Conservation (phyloP, 1,139 yeast genomes). For the Yamadazyma diospyri region DNA sequence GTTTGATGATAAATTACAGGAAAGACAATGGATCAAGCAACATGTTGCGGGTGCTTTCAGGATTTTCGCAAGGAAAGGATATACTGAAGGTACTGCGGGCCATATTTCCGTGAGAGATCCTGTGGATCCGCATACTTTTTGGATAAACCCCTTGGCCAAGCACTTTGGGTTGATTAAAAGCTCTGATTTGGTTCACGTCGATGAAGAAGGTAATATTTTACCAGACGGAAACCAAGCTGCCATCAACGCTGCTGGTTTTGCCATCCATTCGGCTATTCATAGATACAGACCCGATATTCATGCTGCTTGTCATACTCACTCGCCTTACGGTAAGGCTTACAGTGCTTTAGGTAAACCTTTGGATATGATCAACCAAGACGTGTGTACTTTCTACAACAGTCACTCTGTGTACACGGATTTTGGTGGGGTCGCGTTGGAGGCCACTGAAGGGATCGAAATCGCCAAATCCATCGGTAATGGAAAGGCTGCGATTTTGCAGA, state of each 20-base stretch:
- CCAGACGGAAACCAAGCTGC: conserved; percentile 63
- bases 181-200: conserved; percentile 73
- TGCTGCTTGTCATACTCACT: conserved; percentile 83
- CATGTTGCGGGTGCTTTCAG: conserved; percentile 86
- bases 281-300: conserved; percentile 73
- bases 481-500: conserved; percentile 64
- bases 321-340: conserved; percentile 71
- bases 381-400: conserved; percentile 60
- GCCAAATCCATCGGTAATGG: conserved; percentile 66
- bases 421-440: conserved; percentile 79
- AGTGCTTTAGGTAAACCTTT: conserved; percentile 67
- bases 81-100: conserved; percentile 76
- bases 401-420: conserved; percentile 67
- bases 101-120: conserved; percentile 82
- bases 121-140: conserved; percentile 63
- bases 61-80: conserved; percentile 70
- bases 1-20: conserved; percentile 45
- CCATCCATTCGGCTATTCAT: conserved; percentile 75
- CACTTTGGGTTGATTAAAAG: conserved; percentile 71
- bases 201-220: conserved; percentile 64
- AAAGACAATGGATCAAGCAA: conserved; percentile 62
- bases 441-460: conserved; percentile 65
- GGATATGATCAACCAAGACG: conserved; percentile 81
- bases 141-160: conserved; percentile 75
- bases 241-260: conserved; percentile 77